Base-by-base conservation (phyloP, 2,329 filamentous ascomycete species). In the Rasamsonia emersonii region DNA sequence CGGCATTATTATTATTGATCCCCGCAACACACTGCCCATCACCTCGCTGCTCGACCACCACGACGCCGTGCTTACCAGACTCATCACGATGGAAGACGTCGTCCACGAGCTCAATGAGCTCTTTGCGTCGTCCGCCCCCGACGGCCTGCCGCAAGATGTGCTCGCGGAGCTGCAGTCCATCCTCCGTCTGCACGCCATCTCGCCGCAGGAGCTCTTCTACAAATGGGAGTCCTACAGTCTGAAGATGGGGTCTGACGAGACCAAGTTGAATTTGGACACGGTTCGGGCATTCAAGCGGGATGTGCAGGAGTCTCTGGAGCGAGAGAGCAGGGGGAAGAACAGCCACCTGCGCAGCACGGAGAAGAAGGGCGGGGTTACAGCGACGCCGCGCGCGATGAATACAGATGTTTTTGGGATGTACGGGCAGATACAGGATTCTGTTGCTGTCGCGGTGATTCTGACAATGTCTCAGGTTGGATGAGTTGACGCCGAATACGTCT, bases 221-320 rank as follows among this genome's bases (percentile, higher is more conserved):
- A 96, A 96, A 70, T 98, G 91, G 91, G 91, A 98, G 59, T 89
- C 86, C 1, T 96, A 95, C 68, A 88, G 83, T 59, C 81, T 98
- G 55, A 93, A 89, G 61, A 86, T 96, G 79, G 85, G 88, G 15
- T 66, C 76, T 28, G 85, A 93, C 35, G 82, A 86, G 36, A 78
- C 79, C 40, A 78, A 71, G 38, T 63, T 84, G 39, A 75, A 81
- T 28, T 68, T 93, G 24, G 74, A 81, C 21, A 80, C 74, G 0
- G 74, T 84, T 27, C 74, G 81, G 25, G 75, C 77, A 34, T 82
- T 98, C 54, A 94, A 94, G 58, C 82, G 86, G 52, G 80, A 84
- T 50, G 71, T 95, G 5, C 86, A 89, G 51, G 86, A 95, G 49
- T 71, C 75, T 21, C 64, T 96, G 32, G 88, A 94, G 56, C 76